These are phyloP conservation scores for Athelia sp. DNA, from an alignment of 1,284 basidiomycete genomes.

Conservation along the genomic window DNA sequence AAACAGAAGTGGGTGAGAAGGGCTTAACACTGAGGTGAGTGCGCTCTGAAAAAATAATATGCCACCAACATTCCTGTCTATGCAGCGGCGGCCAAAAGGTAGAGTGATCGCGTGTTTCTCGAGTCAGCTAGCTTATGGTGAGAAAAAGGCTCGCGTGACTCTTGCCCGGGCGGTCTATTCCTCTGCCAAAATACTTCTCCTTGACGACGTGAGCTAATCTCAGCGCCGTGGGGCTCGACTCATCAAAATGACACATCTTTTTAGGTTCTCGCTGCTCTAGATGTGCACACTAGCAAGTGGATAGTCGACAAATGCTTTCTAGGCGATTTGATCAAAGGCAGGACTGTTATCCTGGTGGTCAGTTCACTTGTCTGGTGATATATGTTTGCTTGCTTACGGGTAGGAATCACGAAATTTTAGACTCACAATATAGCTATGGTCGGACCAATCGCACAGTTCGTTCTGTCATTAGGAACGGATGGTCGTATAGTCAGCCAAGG, in stretches of 20 bases:
- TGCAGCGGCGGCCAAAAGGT: conserved; percentile 67
- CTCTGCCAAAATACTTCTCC: conserved; percentile 39
- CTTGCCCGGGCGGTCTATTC: conserved; percentile 68
- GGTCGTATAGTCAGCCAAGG: conserved; percentile 48
- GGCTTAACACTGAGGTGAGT: conserved; percentile 30
- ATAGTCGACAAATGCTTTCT: conserved; percentile 62
- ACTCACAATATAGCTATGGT: conserved; percentile 72
- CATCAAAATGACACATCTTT: neutral
- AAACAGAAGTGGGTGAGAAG: conserved; percentile 50
- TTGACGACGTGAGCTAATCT: conserved; percentile 37
- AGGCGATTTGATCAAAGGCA: conserved; percentile 39
- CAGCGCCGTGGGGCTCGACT: neutral
- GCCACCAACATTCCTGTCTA: too few species aligned
- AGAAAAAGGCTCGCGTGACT: conserved; percentile 51
- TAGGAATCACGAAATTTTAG: conserved; percentile 30
- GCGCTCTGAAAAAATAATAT: too few species aligned
- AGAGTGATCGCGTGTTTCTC: too few species aligned
- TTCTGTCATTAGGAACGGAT: conserved; percentile 50
- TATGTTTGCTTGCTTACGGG: neutral
- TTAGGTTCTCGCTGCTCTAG: conserved; percentile 23
- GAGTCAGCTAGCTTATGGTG: neutral
- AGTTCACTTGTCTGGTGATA: neutral
- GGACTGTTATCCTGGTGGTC: conserved; percentile 65
- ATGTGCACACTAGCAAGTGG: conserved; percentile 56
- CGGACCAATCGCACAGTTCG: conserved; percentile 56